Percentiles rank a stretch among this genome's conserved stretches.
These are phyloP conservation scores for Panicum hallii DNA, from an alignment of 202 grass and related monocot genomes.

Conservation along the genomic window DNA sequence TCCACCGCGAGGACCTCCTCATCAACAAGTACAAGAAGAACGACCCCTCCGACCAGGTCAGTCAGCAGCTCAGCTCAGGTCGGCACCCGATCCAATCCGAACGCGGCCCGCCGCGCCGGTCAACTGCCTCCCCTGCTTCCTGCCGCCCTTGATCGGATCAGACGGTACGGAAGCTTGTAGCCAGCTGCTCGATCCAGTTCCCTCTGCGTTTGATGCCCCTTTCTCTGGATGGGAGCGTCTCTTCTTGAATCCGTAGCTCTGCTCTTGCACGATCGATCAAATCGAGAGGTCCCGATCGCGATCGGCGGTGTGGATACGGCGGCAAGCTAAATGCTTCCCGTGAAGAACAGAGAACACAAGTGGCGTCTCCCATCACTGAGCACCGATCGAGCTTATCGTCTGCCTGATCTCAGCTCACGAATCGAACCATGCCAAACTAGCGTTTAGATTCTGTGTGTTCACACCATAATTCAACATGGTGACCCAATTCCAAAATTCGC, in stretches of 20 bases:
- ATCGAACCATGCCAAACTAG: background rate
- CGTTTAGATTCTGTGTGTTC: background rate
- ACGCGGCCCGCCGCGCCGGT: background rate
- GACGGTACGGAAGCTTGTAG: background rate
- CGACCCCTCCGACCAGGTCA: conserved; percentile 78
- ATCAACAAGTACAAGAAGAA: conserved; percentile 96
- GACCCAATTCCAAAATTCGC: background rate
- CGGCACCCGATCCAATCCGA: background rate
- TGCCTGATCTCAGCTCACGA: background rate
- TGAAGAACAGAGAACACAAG: background rate
- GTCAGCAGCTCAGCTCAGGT: background rate
- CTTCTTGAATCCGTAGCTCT: background rate
- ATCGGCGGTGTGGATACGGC: background rate
- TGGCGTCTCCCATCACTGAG: background rate
- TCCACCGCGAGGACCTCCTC: conserved; percentile 86
- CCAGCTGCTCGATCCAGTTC: conserved; percentile 26
- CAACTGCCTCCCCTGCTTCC: conserved; percentile 26
- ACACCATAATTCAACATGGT: background rate
- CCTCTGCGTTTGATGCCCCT: conserved; percentile 1
- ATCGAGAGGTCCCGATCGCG: conserved; percentile 7
- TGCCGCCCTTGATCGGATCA: conserved; percentile 16
- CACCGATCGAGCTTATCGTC: background rate
- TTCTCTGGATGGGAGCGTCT: background rate
- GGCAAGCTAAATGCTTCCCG: background rate
- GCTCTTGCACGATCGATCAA: conserved; percentile 38